phyloP scores from a whole-genome alignment of 371 early-diverging fungal species.

The Mortierella sp. region DNA sequence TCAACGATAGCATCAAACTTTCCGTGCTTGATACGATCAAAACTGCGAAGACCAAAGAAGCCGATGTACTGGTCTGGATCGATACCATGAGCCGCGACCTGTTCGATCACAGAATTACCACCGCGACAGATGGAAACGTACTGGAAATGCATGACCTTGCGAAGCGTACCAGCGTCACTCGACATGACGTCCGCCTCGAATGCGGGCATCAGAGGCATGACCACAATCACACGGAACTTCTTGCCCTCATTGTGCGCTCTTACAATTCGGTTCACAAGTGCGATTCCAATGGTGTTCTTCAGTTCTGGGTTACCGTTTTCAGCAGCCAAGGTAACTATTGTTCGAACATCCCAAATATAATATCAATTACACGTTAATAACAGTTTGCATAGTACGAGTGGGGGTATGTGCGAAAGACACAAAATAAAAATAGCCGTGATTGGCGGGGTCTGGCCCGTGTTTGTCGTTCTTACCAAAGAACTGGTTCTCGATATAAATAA shows the following conservation, averaged over 20 bases:
- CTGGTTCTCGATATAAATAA: conserved; percentile 97
- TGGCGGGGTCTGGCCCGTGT: too few species aligned
- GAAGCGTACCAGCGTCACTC: conserved; percentile 79
- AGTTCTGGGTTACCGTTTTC: conserved; percentile 68
- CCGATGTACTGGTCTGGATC: conserved; percentile 78
- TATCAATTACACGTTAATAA: too few species aligned
- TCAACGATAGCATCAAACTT: conserved; percentile 48
- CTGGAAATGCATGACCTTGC: conserved; percentile 86
- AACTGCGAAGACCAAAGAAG: conserved; percentile 82
- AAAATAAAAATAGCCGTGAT: too few species aligned
- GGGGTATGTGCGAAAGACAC: too few species aligned
- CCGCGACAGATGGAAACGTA: conserved; percentile 85
- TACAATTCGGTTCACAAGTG: conserved; percentile 81
- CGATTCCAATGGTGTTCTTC: conserved; percentile 81
- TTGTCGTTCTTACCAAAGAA: conserved; percentile 90
- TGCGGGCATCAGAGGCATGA: conserved; percentile 93
- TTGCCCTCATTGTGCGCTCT: conserved; percentile 78
- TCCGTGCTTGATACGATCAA: conserved; percentile 65
- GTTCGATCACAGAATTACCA: conserved; percentile 72
- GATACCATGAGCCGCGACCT: conserved; percentile 71
- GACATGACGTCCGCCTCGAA: conserved; percentile 85
- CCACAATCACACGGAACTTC: conserved; percentile 84
- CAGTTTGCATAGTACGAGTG: too few species aligned
- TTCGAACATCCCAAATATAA: neutral
- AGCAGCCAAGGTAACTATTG: conserved; percentile 69